phyloP scores from a whole-genome alignment of 2,329 filamentous ascomycete species.

The Fonsecaea pedrosoi region DNA sequence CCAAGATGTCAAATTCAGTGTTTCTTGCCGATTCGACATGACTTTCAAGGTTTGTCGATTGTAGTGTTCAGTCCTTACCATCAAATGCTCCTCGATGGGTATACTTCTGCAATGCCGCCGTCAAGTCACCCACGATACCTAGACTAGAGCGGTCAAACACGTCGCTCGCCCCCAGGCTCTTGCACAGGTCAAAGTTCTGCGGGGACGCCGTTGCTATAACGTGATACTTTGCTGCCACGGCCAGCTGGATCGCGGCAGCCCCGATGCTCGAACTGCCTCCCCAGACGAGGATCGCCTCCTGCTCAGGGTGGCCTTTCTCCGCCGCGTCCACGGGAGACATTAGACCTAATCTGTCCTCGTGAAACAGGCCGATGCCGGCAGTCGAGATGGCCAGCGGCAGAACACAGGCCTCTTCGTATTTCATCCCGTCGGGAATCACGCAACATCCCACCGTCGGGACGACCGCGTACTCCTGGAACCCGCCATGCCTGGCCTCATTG shows the following conservation, averaged over 20 bases:
- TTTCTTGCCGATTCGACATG: too few relatives aligned
- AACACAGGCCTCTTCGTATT: slow-evolving; percentile 44
- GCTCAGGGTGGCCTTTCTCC: background rate
- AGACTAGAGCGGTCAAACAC: slow-evolving; percentile 54
- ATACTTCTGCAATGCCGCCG: slow-evolving; percentile 28
- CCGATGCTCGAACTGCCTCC: slow-evolving; percentile 60
- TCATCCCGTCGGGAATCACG: slow-evolving; percentile 42
- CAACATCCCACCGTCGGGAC: slow-evolving; percentile 37
- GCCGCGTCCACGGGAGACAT: slow-evolving; percentile 8
- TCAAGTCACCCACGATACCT: slow-evolving; percentile 35
- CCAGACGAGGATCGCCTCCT: slow-evolving; percentile 56
- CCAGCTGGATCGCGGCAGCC: slow-evolving; percentile 53
- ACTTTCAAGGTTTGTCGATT: background rate
- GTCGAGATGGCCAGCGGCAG: slow-evolving; percentile 46
- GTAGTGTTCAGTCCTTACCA: slow-evolving; percentile 22
- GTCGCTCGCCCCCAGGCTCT: slow-evolving; percentile 52
- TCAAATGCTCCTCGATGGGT: slow-evolving; percentile 31
- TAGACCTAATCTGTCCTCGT: slow-evolving; percentile 40
- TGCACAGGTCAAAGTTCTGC: slow-evolving; percentile 54
- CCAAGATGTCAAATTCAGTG: too few relatives aligned
- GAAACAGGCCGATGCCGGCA: slow-evolving; percentile 43
- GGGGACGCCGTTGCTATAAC: slow-evolving; percentile 50
- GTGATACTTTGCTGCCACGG: slow-evolving; percentile 48
- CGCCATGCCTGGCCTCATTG: slow-evolving; percentile 35
- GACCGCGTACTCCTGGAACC: slow-evolving; percentile 46